Evolutionary conservation across 2,329 filamentous ascomycete species (phyloP), one percentile per base, ranked within the genome.

Genomic region (Penicillium sp.): DNA sequence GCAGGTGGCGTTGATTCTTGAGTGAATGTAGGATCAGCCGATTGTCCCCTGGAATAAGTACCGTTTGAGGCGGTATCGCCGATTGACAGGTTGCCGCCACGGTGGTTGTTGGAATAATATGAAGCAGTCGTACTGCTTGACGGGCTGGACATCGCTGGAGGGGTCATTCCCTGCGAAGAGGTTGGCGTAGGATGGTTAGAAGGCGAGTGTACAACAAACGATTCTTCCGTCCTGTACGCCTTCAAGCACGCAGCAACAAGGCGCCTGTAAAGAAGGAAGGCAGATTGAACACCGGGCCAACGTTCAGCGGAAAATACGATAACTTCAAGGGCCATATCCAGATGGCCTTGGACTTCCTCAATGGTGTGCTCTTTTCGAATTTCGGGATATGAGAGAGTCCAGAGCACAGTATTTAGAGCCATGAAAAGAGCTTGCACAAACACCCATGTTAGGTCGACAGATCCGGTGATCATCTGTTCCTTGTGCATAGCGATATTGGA

Each of bases 361-460:
- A 87, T 85, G 4, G 83, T 73, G 70, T 96, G 89, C 19, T 84
- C 80, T 53, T 84, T 83, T 45, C 94, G 88, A 25, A 97, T 87
- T 63, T 93, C 89, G 4, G 88, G 83, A 69, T 96, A 97, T 1
- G 93, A 96, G 8, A 96, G 83, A 1, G 90, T 86, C 94, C 94
- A 99, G 0, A 99, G 82, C 49, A 97, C 84, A 6, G 91, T 93
- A 70, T 96, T 97, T 57, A 97, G 83, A 5, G 90, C 87, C 86
- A 96, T 94, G 77, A 96, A 97, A 41, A 97, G 83, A 21, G 89
- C 87, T 58, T 96, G 83, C 1, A 96, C 86, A 69, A 96, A 96
- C 43, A 96, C 88, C 93, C 93, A 97, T 0, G 93, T 97, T 59
- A 97, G 82, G 70, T 97, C 93, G 12, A 94, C 86, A 23, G 86